Evolutionary conservation across 2,329 filamentous ascomycete species (phyloP).

Genomic region (Talaromyces sp.): DNA sequence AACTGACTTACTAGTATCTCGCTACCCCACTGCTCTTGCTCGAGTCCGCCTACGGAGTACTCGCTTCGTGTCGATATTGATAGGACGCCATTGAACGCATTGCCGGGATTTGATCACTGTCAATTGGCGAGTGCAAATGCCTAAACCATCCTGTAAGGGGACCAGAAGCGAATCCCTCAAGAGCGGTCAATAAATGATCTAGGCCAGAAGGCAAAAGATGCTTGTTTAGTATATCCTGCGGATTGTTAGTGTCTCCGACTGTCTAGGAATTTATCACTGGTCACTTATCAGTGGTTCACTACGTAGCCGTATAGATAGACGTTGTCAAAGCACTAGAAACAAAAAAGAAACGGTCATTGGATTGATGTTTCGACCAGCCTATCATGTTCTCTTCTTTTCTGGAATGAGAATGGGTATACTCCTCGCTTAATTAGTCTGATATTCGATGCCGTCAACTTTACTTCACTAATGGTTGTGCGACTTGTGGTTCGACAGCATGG

Average conservation of each 20-base stretch:
- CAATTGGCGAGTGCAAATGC: neutral
- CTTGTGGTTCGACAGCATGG: neutral
- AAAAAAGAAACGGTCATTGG: neutral
- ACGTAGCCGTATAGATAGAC: neutral
- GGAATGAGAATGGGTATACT: neutral
- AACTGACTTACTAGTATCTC: neutral
- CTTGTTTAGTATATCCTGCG: too few species aligned
- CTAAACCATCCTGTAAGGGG: neutral
- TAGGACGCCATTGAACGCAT: neutral
- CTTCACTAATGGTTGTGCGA: neutral
- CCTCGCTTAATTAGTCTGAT: neutral
- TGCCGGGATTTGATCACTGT: neutral
- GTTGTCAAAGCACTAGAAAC: neutral
- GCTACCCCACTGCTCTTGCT: neutral
- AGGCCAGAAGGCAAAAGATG: neutral
- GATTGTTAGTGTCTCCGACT: neutral
- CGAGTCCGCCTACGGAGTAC: neutral
- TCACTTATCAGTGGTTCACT: neutral
- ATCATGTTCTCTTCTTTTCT: neutral
- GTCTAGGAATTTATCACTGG: neutral
- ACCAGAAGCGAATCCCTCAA: neutral
- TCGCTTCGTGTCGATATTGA: neutral
- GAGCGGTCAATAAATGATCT: constrained; percentile 4
- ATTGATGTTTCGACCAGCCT: neutral
- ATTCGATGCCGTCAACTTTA: neutral